Evolutionary conservation across 352 stramenopile genomes (phyloP).

Genomic region (Phytophthora agathidicida): DNA sequence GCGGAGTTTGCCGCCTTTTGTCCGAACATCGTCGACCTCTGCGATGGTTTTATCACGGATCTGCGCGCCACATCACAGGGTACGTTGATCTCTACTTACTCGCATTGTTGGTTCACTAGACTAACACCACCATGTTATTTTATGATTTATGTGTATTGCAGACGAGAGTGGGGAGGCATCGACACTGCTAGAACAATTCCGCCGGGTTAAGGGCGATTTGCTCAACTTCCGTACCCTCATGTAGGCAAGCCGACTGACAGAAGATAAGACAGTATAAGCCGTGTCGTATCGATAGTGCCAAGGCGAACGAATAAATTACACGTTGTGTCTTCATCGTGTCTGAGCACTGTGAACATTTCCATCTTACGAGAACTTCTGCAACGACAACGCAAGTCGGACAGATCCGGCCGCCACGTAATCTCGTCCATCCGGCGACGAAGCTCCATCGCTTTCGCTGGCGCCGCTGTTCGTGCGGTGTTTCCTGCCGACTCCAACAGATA

Average conservation of each 20-base stretch:
- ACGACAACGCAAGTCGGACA: constrained; percentile 64
- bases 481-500: constrained; percentile 63
- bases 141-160: constrained; percentile 27
- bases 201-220: constrained; percentile 74
- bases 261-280: constrained; percentile 16
- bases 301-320: constrained; percentile 64
- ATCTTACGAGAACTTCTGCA: constrained; percentile 61
- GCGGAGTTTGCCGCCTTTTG: constrained; percentile 80
- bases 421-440: constrained; percentile 9
- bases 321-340: constrained; percentile 38
- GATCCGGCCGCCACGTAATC: constrained; percentile 62
- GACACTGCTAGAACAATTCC: constrained; percentile 74
- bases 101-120: not conserved
- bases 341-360: not conserved
- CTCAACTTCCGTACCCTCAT: constrained; percentile 74
- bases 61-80: constrained; percentile 76
- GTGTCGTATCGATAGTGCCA: constrained; percentile 18
- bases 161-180: constrained; percentile 66
- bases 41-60: constrained; percentile 83
- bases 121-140: constrained; percentile 13
- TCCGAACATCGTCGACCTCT: constrained; percentile 78
- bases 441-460: constrained; percentile 40
- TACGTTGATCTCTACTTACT: constrained; percentile 37
- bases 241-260: constrained; percentile 39
- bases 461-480: constrained; percentile 41